phyloP scores from a whole-genome alignment of 805 yeast species.

The Starmera amethionina region DNA sequence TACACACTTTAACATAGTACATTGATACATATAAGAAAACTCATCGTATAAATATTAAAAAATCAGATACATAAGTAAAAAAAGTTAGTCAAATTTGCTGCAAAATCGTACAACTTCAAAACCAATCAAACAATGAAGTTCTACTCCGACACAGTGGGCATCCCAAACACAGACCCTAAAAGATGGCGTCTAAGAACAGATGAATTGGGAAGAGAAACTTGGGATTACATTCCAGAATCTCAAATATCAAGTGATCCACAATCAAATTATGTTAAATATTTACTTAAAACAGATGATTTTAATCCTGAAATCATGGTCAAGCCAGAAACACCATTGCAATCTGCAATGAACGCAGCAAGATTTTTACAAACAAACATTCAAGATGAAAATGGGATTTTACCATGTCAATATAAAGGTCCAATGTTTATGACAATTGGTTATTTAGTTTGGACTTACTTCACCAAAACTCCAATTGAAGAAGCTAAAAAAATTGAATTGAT shows the following conservation, averaged over 20 bases:
- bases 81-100: too few relatives aligned
- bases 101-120: not conserved
- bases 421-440: conserved; percentile 95
- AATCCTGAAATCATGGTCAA: conserved; percentile 27
- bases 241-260: conserved; percentile 37
- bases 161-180: conserved; percentile 56
- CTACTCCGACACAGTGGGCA: conserved; percentile 64
- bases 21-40: too few relatives aligned
- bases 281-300: conserved; percentile 31
- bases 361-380: conserved; percentile 58
- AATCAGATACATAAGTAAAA: too few relatives aligned
- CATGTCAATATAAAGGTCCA: conserved; percentile 93
- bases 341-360: conserved; percentile 66
- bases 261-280: conserved; percentile 45
- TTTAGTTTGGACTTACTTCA: conserved; percentile 62
- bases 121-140: conserved; percentile 2
- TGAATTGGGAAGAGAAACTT: conserved; percentile 65
- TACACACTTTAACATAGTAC: too few relatives aligned
- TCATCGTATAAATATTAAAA: too few relatives aligned
- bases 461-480: conserved; percentile 58
- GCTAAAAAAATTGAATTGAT: conserved; percentile 60
- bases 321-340: conserved; percentile 37
- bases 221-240: conserved; percentile 54
- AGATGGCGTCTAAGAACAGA: conserved; percentile 72
- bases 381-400: conserved; percentile 77